Evolutionary conservation across 495 filamentous ascomycete genomes (phyloP), one percentile per base, ranked within the genome.

Genomic region (Amphirosellinia nigrospora): DNA sequence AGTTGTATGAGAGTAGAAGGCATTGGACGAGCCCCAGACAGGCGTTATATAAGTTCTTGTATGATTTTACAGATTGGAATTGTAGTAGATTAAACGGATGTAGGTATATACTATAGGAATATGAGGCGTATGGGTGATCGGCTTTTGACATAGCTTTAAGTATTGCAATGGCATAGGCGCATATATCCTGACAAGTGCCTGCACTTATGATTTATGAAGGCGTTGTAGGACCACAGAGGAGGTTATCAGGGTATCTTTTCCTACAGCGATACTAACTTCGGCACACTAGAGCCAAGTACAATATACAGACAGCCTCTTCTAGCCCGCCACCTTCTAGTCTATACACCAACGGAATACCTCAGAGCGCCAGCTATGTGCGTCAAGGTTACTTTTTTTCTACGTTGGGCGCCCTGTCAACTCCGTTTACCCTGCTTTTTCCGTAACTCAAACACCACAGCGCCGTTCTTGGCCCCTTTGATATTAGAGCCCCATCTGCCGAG

Each of bases 371-470:
- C 9, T 6, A 4, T 26, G 21, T 23, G 46, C n/a, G 46, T 50
- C 4, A 6, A 8, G 10, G 28, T 34, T 34, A 13, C 26, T n/a
- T 38, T 68, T 43, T 58, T 45, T 66, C 5, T 19, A 45, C 30
- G 2, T 23, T 38, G n/a, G 48, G 23, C 34, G 26, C 23, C 32
- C 34, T 52, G 5, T 52, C 23, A 26, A 62, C 41, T 15, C 50
- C 65, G 11, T 59, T 66, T 26, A 55, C n/a, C 16, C n/a, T 32
- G 10, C n/a, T 58, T 73, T 32, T 74, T 70, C 38, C 90, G 88
- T 30, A 97, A 88, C 78, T 95, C 92, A 72, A 96, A 94, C 2
- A 97, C 84, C 13, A 93, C 85, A 13, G 90, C 90, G 3, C 92
- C 91, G 77, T 94, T 97, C 72, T 89, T 90, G 3, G 89, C 94